These are phyloP conservation scores for Skeletonema menzelii DNA, from an alignment of 108 stramenopile species.

Conservation along the genomic window DNA sequence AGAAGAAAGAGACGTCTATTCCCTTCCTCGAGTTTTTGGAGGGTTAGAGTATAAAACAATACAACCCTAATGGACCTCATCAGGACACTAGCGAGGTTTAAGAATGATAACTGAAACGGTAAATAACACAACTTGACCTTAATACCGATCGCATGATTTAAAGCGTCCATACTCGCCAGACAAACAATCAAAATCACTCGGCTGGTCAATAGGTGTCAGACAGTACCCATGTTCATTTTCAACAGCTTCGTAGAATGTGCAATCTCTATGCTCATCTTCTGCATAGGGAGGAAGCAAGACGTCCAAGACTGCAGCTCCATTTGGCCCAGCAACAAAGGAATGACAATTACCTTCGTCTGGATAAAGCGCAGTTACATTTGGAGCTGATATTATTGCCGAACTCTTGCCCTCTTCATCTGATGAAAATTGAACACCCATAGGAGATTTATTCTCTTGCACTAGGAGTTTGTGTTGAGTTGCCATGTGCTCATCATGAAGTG, in stretches of 20 bases:
- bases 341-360: slow-evolving; percentile 91
- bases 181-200: slow-evolving; percentile 81
- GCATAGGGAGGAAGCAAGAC: slow-evolving; percentile 94
- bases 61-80: neutral
- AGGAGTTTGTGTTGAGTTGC: neutral
- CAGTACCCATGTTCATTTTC: slow-evolving; percentile 45
- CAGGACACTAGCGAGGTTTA: neutral
- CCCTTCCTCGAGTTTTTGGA: slow-evolving; percentile 43
- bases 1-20: slow-evolving; percentile 39
- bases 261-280: slow-evolving; percentile 76
- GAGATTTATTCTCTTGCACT: neutral
- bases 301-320: slow-evolving; percentile 92
- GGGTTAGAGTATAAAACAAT: neutral
- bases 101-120: neutral
- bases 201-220: slow-evolving; percentile 68
- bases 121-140: neutral
- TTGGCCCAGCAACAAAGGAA: slow-evolving; percentile 86
- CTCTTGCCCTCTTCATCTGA: neutral
- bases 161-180: slow-evolving; percentile 70
- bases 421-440: slow-evolving; percentile 14
- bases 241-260: slow-evolving; percentile 85
- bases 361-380: slow-evolving; percentile 70
- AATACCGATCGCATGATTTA: slow-evolving; percentile 37
- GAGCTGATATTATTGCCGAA: slow-evolving; percentile 51
- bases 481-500: slow-evolving; percentile 12